Evolutionary conservation across 1,284 basidiomycete species (phyloP).

Genomic region (Apiotrichum laibachii): DNA sequence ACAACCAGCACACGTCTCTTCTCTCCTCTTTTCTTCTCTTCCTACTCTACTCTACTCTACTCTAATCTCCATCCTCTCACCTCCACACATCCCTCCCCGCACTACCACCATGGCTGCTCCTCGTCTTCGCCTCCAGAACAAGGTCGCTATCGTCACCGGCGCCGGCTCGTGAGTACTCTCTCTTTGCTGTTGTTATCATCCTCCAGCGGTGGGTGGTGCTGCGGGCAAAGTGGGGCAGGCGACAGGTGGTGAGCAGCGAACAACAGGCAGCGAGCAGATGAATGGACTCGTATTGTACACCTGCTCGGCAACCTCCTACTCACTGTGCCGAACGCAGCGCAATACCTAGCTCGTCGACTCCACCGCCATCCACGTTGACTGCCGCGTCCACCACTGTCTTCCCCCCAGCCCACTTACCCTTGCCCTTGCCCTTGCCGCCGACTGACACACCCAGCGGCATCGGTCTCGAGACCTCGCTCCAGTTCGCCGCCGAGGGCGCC

Average conservation of each 20-base stretch:
- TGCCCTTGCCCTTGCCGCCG: not conserved
- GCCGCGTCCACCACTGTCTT: not conserved
- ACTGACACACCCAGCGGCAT: slow-evolving; percentile 60
- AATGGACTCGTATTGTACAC: too few relatives aligned
- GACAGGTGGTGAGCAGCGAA: too few relatives aligned
- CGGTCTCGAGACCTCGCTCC: slow-evolving; percentile 84
- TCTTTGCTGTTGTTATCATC: too few relatives aligned
- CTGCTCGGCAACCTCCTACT: too few relatives aligned
- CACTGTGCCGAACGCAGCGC: too few relatives aligned
- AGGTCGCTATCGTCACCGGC: slow-evolving; percentile 52
- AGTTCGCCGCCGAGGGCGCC: slow-evolving; percentile 90
- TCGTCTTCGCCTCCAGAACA: slow-evolving; percentile 47
- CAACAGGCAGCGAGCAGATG: too few relatives aligned
- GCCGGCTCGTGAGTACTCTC: slow-evolving; percentile 47
- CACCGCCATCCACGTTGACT: too few relatives aligned
- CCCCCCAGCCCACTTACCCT: not conserved
- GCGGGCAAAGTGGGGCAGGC: too few relatives aligned
- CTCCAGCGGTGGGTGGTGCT: not conserved
- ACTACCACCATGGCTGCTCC: slow-evolving; percentile 12
- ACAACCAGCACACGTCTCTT: too few relatives aligned
- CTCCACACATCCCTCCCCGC: not conserved
- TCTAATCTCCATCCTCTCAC: not conserved
- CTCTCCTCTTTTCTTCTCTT: not conserved
- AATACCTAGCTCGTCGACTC: too few relatives aligned
- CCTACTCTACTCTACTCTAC: not conserved